phyloP scores from a whole-genome alignment of 495 filamentous ascomycete genomes.

The Xanthoparmelia taractica region DNA sequence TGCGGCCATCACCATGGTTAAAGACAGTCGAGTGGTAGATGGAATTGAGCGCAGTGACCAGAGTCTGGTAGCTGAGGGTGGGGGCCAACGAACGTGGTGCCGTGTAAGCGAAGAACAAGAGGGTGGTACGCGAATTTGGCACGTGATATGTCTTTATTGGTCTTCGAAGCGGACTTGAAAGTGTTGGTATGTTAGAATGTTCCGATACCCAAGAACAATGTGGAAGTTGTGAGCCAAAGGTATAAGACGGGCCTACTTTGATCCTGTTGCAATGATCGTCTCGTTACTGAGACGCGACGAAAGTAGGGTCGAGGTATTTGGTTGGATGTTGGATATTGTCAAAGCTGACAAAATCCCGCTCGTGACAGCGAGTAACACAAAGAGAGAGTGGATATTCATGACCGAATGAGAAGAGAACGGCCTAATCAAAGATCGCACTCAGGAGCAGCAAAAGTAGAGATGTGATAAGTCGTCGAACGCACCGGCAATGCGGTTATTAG shows the following conservation, averaged over 20 bases:
- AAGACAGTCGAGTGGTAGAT: neutral
- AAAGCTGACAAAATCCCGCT: neutral
- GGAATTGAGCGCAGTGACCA: neutral
- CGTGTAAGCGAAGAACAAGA: neutral
- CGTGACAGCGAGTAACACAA: neutral
- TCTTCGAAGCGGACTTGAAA: neutral
- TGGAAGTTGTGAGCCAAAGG: neutral
- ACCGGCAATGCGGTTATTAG: neutral
- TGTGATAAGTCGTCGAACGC: neutral
- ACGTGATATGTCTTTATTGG: slow-evolving; percentile 6
- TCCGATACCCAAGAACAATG: neutral
- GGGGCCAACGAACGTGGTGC: neutral
- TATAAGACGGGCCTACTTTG: neutral
- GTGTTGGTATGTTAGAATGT: neutral
- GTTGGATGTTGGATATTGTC: neutral
- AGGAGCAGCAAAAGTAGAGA: neutral
- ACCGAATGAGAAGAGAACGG: neutral
- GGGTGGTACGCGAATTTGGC: slow-evolving; percentile 2
- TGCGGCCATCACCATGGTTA: neutral
- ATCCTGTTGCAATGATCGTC: neutral
- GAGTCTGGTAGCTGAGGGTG: neutral
- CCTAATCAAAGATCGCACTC: neutral
- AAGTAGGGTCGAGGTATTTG: neutral
- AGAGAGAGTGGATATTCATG: neutral
- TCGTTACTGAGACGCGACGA: neutral